Base-by-base conservation (phyloP, 495 filamentous ascomycete species). In the Cercophora scortea region DNA sequence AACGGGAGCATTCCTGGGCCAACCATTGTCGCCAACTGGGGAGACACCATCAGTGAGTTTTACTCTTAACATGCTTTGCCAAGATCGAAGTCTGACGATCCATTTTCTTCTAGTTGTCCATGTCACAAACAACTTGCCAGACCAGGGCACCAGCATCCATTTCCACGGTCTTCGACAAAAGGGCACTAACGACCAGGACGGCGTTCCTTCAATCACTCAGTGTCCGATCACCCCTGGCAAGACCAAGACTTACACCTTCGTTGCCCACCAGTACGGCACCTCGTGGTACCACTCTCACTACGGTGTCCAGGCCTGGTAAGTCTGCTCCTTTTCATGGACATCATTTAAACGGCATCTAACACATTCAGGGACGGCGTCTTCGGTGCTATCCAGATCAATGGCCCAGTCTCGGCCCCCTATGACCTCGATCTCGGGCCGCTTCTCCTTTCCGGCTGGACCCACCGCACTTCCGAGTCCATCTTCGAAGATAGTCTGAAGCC, bases 241-340 rank as follows among this genome's bases (percentile, higher is more conserved):
- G 6, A 58, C 47, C 6, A 60, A 73, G 42, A 81, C 76, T 1
- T 85, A 86, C 54, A 65, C 56, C 25, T 83, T 77, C 48, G 62
- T 66, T 19, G 77, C 70, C 0, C 69, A 60, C 1, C 73, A 79
- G 47, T 83, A 83, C 44, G 82, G 82, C 6, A 74, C 73, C 1
- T 65, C 65, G 2, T 83, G 77, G 77, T 83, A 75, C 39, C 80
- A 83, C 51, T 65, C 67, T n/a, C 81, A 84, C 51, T 81, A 74
- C 56, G 63, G 61, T 8, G 67, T 70, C 10, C 79, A 83, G 53
- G 25, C 25, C 25, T 25, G 25, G 25, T 25, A 25, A 25, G 25
- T 25, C 5, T 25, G 25, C 25, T 5, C 25, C 25, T 25, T 25
- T 25, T 5, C 25, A 25, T 25, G 25, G 25, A 25, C 25, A 25